phyloP scores from a whole-genome alignment of 305 asterid species.

The Ruellia speciosa region DNA sequence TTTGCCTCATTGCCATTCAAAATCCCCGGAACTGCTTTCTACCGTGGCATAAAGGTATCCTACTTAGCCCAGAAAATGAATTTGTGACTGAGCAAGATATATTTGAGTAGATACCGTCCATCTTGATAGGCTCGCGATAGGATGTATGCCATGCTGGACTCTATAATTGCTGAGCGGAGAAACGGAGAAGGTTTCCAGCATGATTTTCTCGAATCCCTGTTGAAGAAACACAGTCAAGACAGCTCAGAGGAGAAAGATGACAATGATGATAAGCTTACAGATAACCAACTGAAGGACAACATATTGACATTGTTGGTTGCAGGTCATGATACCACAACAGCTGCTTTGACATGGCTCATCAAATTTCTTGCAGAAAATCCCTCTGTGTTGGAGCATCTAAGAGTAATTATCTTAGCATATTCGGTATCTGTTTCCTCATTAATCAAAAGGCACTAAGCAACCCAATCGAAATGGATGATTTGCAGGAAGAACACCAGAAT shows the following conservation, averaged over 20 bases:
- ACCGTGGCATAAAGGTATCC: constrained; percentile 66
- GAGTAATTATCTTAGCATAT: constrained; percentile 32
- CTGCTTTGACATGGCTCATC: constrained; percentile 72
- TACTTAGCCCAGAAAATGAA: not conserved
- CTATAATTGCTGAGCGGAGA: constrained; percentile 48
- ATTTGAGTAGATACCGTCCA: not conserved
- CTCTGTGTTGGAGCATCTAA: constrained; percentile 46
- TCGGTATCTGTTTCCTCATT: not conserved
- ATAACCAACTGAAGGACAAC: constrained; percentile 71
- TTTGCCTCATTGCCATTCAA: constrained; percentile 69
- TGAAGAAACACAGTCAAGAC: constrained; percentile 50
- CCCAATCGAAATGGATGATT: not conserved
- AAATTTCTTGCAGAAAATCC: constrained; percentile 71
- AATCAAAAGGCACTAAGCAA: not conserved
- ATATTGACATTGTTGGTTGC: constrained; percentile 70
- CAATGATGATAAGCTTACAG: constrained; percentile 65
- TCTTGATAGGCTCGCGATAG: constrained; percentile 69
- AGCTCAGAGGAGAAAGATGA: constrained; percentile 42
- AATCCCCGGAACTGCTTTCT: constrained; percentile 76
- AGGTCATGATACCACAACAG: constrained; percentile 86
- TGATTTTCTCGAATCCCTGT: constrained; percentile 65
- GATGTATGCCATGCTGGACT: constrained; percentile 67
- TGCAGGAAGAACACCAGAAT: constrained; percentile 68
- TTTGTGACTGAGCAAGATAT: not conserved
- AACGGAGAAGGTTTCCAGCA: constrained; percentile 46